Base-by-base conservation (phyloP, 306 rosid species). In the Cucurbita maxima region DNA sequence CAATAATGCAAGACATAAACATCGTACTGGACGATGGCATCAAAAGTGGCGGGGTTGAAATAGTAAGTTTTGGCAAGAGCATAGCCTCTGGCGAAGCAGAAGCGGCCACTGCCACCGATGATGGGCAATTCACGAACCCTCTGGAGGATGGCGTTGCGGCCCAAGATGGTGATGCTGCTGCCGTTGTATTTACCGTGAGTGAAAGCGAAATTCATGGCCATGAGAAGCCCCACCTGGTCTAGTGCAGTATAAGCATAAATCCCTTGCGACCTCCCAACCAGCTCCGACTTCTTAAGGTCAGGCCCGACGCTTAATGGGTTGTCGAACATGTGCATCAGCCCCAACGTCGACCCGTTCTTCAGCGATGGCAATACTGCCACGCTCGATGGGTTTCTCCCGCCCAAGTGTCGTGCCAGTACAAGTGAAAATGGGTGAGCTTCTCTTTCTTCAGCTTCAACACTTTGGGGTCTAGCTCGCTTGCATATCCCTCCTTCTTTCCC, bases 191-290 rank as follows among this genome's bases (percentile, higher is more conserved):
- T 90, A 11, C 96, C 96, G 56, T 84, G 75, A 0, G 66, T 47
- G 40, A 89, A 84, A 1, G 66, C 86, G 25, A 92, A 88, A 68
- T 89, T 92, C 96, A 88, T 86, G 0, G 85, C 90, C 96, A 90
- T 87, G 44, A 89, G 20, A 8, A 85, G 37, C 4, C 73, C 75
- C 8, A 82, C 1, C 12, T 82, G 80, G 15, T 45, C n/a, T 3
- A 82, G 83, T 0, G 83, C 48, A 0, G 83, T 76, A 0, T 30
- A 43, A 3, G 78, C 69, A 8, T 80, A 85, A 11, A 78, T 55
- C 11, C 88, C 86, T 38, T 85, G 86, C 5, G 86, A 84, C 56
- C 73, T 78, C 11, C 78, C 88, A 5, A 80, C 16, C 52, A 83
- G 6, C 12, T 71, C 61, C 2, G 86, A 80, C 60, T 81, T 74